Base-by-base conservation (phyloP, 2,329 filamentous ascomycete genomes). In the Didymosphaeria variabile region DNA sequence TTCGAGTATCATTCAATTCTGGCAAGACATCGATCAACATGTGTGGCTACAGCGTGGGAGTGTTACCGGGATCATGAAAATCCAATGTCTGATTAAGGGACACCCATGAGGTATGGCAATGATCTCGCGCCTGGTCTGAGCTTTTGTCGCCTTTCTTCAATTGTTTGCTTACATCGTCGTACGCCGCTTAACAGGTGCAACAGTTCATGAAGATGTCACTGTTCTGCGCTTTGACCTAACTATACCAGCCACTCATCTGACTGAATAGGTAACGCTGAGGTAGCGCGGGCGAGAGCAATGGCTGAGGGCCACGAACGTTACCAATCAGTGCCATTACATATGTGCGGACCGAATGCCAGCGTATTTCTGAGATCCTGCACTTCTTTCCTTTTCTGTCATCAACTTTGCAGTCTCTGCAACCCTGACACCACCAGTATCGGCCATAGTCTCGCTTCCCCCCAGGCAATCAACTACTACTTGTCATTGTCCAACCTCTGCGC, bases 391-490 rank as follows among this genome's bases (percentile, higher is more conserved):
- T 61, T 65, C 45, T 34, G 60, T 51, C 44, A 19, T 44, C 40
- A 9, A 34, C 17, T 50, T 52, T 34, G 44, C 26, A 34, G 19
- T 13, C 40, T 54, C 36, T 44, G 40, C 29, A 34, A 45, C 23
- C 21, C 31, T 49, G 26, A 44, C 50, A 55, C n/a, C n/a, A 23
- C 46, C 26, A 29, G 26, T 49, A 50, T 58, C 60, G 59, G 61
- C 52, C 55, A 12, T 19, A 15, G 5, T 17, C 29, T 51, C 46
- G 31, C 45, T 55, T 32, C 23, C 46, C 34, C 34, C 45, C 10
- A 52, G 42, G 45, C 38, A 19, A 51, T 23, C 55, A 21, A 10
- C 13, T 4, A 17, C 17, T 53, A 38, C 47, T 46, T 53, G 29
- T 45, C 23, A 23, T 36, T 29, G 15, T 29, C 31, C 49, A 36